Conservation (phyloP, 2,329 filamentous ascomycete genomes). For the Ceratocystis eucalypticola region DNA sequence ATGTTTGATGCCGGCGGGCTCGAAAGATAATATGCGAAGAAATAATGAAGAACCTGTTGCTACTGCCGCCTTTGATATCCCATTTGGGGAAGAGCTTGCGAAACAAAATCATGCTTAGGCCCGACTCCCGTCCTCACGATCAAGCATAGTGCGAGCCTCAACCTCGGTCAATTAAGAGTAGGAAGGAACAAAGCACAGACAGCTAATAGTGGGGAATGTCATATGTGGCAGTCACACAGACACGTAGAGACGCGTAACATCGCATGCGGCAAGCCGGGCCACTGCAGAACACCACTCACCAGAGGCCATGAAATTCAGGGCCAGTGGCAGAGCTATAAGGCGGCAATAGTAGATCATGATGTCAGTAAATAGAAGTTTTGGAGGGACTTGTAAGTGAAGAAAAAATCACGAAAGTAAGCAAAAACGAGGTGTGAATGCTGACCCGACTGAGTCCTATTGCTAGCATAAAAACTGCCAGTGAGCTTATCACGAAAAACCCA, state of each 20-base stretch:
- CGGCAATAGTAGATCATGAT: slow-evolving; percentile 15
- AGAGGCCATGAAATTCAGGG: slow-evolving; percentile 81
- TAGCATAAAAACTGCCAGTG: slow-evolving; percentile 58
- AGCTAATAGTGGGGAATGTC: too few relatives aligned
- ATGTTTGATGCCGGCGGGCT: background rate
- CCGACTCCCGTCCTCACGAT: background rate
- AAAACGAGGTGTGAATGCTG: slow-evolving; percentile 27
- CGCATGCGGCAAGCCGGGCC: slow-evolving; percentile 20
- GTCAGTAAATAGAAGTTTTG: slow-evolving; percentile 5
- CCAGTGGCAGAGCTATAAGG: slow-evolving; percentile 56
- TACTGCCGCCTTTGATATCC: slow-evolving; percentile 52
- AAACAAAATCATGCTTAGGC: slow-evolving; percentile 18
- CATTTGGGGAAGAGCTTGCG: slow-evolving; percentile 24
- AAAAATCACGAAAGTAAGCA: slow-evolving; percentile 19
- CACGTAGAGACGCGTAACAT: background rate
- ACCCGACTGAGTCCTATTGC: slow-evolving; percentile 77
- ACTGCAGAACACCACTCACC: slow-evolving; percentile 52
- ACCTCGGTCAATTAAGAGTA: slow-evolving; percentile 16
- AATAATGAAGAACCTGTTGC: slow-evolving; percentile 30
- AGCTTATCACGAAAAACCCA: slow-evolving; percentile 48
- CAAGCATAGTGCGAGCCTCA: background rate
- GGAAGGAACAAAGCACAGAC: background rate
- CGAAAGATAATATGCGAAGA: background rate
- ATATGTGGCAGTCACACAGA: background rate
- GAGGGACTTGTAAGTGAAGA: background rate